phyloP scores from a whole-genome alignment of 495 filamentous ascomycete genomes.

The Penicillium tannophilum region DNA sequence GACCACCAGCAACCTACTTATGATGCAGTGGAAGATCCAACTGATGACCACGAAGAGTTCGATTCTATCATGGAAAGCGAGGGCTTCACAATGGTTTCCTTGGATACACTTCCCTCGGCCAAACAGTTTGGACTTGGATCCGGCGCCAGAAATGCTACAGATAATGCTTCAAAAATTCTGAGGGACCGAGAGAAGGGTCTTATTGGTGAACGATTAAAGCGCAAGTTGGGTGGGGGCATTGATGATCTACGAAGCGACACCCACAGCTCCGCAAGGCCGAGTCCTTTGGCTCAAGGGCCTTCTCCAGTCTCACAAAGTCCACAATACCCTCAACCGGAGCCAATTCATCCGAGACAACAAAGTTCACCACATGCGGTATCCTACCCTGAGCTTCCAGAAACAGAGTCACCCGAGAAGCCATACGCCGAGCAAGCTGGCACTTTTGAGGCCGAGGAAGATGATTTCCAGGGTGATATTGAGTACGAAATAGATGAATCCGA shows the following conservation, averaged over 20 bases:
- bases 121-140: conserved; percentile 39
- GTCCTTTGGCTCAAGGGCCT: conserved; percentile 10
- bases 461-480: background rate
- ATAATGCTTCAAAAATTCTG: conserved; percentile 26
- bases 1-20: conserved; percentile 10
- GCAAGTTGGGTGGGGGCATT: conserved; percentile 30
- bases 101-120: conserved; percentile 54
- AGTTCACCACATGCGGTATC: conserved; percentile 7
- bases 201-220: conserved; percentile 31
- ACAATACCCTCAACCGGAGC: background rate
- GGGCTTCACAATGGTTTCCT: conserved; percentile 61
- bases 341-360: conserved; percentile 1
- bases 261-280: conserved; percentile 18
- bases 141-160: conserved; percentile 22
- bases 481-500: background rate
- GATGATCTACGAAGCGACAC: conserved; percentile 22
- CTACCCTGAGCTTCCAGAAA: conserved; percentile 23
- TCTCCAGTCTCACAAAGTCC: background rate
- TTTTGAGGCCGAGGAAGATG: background rate
- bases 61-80: conserved; percentile 62
- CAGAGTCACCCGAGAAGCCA: conserved; percentile 7
- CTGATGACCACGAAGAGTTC: conserved; percentile 49
- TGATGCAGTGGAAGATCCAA: conserved; percentile 35
- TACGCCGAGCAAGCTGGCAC: background rate
- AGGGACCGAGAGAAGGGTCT: conserved; percentile 32